Percentiles rank a stretch among this genome's conserved stretches.
Conservation (phyloP, 208 protist species). For the Crithidia bombi region DNA sequence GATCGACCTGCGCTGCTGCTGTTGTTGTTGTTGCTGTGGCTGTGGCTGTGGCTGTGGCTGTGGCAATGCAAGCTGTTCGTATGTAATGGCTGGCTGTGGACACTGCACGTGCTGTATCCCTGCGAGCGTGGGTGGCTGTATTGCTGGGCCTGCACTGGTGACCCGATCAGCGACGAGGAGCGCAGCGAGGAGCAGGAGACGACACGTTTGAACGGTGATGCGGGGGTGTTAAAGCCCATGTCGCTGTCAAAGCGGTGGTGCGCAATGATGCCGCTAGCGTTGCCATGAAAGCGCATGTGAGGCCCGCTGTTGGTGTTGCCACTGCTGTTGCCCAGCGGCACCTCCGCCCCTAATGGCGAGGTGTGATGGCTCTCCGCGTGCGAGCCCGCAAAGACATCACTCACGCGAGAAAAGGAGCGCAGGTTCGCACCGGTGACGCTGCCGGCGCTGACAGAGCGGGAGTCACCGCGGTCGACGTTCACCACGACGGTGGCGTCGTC, state of each 20-base stretch:
- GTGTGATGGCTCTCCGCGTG: constrained; percentile 10
- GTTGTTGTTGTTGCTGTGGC: constrained; percentile 1
- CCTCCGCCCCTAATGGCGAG: neutral
- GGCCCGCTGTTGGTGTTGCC: neutral
- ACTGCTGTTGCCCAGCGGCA: neutral
- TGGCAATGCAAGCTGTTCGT: neutral
- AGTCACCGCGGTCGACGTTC: constrained; percentile 8
- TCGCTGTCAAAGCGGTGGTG: constrained; percentile 23
- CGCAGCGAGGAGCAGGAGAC: constrained; percentile 25
- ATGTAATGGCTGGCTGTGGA: constrained; percentile 12
- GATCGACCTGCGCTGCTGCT: constrained; percentile 18
- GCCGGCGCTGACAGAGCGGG: constrained; percentile 18
- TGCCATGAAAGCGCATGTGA: neutral
- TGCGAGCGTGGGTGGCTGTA: constrained; percentile 8
- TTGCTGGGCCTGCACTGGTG: constrained; percentile 23
- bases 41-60: neutral
- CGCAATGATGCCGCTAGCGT: constrained; percentile 13
- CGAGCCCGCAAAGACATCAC: neutral
- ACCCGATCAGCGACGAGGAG: constrained; percentile 24
- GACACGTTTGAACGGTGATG: constrained; percentile 18
- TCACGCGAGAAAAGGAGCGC: constrained; percentile 15
- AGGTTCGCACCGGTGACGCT: constrained; percentile 1
- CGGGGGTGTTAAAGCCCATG: constrained; percentile 11
- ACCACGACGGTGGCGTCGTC: constrained; percentile 7
- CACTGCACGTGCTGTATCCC: constrained; percentile 21